A percentile compares a stretch with the other conserved stretches of the same genome.
Evolutionary conservation across 139 green algal genomes (phyloP).

Genomic region (Coelastrella sp.): DNA sequence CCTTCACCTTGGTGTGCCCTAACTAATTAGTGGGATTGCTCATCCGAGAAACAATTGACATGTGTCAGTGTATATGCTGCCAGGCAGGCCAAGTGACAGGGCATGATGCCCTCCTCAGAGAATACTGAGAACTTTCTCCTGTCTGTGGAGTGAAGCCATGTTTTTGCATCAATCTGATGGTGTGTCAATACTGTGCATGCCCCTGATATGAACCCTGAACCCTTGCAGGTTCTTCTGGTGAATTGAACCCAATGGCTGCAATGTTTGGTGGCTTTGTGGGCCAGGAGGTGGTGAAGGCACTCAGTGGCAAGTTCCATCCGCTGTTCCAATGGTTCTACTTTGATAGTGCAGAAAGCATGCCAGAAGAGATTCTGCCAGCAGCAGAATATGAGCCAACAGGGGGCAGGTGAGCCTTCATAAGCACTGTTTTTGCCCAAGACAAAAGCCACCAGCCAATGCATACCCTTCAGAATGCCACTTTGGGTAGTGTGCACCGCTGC

Average conservation of each 20-base stretch:
- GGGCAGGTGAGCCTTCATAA: conserved; percentile 69
- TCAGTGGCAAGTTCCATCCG: conserved; percentile 96
- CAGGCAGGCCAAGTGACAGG: neutral
- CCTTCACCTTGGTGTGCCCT: no score
- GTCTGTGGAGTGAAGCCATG: neutral
- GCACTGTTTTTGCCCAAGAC: no score
- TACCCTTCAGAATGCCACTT: no score
- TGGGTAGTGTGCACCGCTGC: no score
- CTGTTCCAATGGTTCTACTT: conserved; percentile 96
- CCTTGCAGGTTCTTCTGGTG: conserved; percentile 53
- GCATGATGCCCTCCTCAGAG: no score
- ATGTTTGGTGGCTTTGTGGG: conserved; percentile 97
- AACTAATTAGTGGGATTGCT: no score
- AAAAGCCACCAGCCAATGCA: no score
- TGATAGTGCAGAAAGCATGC: conserved; percentile 86
- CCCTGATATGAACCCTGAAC: neutral
- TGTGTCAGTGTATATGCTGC: neutral
- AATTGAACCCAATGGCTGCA: conserved; percentile 94
- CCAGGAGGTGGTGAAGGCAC: conserved; percentile 98
- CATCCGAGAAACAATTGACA: no score
- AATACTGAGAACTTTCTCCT: no score
- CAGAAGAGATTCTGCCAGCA: conserved; percentile 61
- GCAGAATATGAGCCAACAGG: conserved; percentile 74
- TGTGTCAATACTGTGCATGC: neutral
- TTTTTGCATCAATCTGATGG: neutral